Evolutionary conservation across 768 basidiomycete species (phyloP).

Genomic region (Suillus hirtellus): DNA sequence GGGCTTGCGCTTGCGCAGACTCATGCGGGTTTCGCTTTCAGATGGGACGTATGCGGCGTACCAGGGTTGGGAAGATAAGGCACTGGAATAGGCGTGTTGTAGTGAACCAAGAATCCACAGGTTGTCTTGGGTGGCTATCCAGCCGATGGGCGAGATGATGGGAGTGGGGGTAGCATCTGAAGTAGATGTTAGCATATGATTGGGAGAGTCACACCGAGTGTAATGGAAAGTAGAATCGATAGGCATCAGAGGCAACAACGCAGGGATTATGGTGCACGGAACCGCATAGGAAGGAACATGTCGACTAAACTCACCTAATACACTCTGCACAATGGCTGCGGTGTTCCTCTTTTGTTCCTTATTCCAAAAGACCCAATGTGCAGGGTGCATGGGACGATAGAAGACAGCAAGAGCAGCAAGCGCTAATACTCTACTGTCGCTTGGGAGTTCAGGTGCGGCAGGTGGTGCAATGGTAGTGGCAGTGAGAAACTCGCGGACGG

Average conservation of each 20-base stretch:
- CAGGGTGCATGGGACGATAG: conserved; percentile 52
- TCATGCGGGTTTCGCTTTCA: conserved; percentile 35
- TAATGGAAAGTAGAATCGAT: neutral
- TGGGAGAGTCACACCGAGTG: neutral
- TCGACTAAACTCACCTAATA: conserved; percentile 47
- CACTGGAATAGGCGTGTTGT: conserved; percentile 29
- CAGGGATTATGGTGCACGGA: neutral
- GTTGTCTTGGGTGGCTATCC: conserved; percentile 35
- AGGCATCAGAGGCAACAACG: neutral
- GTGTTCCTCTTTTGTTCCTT: conserved; percentile 48
- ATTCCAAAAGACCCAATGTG: conserved; percentile 68
- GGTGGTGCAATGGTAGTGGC: conserved; percentile 39
- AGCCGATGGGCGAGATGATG: conserved; percentile 37
- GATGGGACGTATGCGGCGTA: conserved; percentile 32
- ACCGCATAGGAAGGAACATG: neutral
- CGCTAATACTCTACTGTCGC: conserved; percentile 45
- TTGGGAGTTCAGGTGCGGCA: conserved; percentile 43
- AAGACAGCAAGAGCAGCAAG: conserved; percentile 64
- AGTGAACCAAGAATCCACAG: conserved; percentile 36
- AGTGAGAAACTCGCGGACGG: conserved; percentile 49
- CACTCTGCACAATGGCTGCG: conserved; percentile 52
- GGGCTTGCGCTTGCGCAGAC: conserved; percentile 33
- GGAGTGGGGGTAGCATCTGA: conserved; percentile 31
- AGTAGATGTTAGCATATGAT: neutral
- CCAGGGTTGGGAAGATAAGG: conserved; percentile 27